Evolutionary conservation across 805 yeast genomes (phyloP), one percentile per base, ranked within the genome.

Genomic region (Teunomyces funiuensis): DNA sequence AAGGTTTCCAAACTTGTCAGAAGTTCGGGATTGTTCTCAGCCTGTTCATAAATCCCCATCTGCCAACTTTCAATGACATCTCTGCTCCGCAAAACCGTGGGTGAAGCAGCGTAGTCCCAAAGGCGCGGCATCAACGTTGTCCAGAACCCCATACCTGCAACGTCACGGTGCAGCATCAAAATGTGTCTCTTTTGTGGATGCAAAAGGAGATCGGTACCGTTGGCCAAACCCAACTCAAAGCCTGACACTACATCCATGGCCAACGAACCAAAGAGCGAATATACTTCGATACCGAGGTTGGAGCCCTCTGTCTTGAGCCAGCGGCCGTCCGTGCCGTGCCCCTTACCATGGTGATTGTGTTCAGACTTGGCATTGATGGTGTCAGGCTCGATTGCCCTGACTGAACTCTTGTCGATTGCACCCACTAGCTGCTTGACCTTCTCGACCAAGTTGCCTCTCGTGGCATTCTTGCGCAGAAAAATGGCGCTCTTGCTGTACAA

Each of bases 181-280:
- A 71, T 64, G 25, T 71, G 74, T 15, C 69, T 45, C 7, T 66
- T 58, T 16, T 55, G 57, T 2, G 71, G 69, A 39, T 70, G 65
- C 5, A 57, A 45, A 26, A 82, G 51, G 26, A 80, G 58, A 27
- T 75, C 58, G 1, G 78, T 64, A 13, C 80, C 73, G 41, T 71
- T 66, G 6, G 64, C 58, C 0, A 56, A 47, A 0, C 90, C 90
- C 44, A 81, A 69, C 42, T 79, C 79, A 52, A 82, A 80, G 15
- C 74, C 72, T 1, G 82, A 73, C 1, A 83, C 79, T 3, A 79
- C 82, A 51, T 83, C 89, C 80, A 84, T 77, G 4, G 90, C 89
- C 52, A 84, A 65, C 13, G 82, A 64, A n/a, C 80, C 81, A 67
- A 83, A 83, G n/a, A 84, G 56, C 14, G 77, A 68, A 50, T 78